Conservation (phyloP, 2,329 filamentous ascomycete species). For the Curvularia spicifera region DNA sequence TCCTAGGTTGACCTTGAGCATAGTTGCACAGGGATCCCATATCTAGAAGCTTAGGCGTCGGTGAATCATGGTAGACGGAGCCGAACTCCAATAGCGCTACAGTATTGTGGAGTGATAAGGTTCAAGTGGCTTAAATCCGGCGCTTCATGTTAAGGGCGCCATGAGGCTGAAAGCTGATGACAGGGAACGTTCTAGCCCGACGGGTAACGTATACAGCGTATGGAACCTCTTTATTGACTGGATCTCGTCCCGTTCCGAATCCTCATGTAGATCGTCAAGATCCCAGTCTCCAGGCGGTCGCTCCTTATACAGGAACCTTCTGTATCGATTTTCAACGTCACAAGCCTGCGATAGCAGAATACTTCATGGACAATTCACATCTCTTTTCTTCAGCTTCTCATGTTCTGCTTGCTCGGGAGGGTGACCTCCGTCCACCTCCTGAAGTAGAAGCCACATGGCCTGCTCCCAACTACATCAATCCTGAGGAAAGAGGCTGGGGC, state of each 20-base stretch:
- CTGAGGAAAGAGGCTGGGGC: background rate
- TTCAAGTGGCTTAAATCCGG: background rate
- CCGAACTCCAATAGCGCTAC: background rate
- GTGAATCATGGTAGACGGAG: background rate
- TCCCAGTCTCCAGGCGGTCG: background rate
- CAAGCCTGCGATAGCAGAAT: background rate
- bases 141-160: background rate
- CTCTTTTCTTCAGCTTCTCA: background rate
- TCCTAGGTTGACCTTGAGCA: background rate
- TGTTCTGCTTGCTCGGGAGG: background rate
- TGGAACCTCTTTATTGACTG: background rate
- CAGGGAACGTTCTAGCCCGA: background rate
- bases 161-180: background rate
- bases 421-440: background rate
- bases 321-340: background rate
- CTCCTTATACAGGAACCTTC: background rate
- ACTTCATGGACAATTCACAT: background rate
- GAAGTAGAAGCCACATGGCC: background rate
- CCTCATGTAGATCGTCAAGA: background rate
- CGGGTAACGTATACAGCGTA: background rate
- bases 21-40: background rate
- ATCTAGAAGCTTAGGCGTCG: background rate
- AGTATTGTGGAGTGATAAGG: background rate
- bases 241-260: background rate
- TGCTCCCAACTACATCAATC: background rate